Evolutionary conservation across 2,329 filamentous ascomycete species (phyloP), one percentile per base, ranked within the genome.

Genomic region (Gyromitra esculenta): DNA sequence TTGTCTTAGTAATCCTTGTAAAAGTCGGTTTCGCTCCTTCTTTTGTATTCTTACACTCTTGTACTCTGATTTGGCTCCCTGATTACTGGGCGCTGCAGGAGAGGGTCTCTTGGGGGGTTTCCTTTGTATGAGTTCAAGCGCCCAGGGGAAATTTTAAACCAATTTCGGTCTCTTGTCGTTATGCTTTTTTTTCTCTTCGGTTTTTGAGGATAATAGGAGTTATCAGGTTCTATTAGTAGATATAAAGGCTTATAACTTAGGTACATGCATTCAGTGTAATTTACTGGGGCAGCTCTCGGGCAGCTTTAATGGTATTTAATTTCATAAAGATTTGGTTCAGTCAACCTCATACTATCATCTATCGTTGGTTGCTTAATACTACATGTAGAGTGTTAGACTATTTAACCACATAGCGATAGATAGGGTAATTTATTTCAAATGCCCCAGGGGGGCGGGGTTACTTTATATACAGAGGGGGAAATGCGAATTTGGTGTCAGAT

Each of bases 31-130:
- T 59, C 35, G 50, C 50, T 52, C 66, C 57, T 71, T 52, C 41
- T 41, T 59, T 43, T 57, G 54, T 68, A 60, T 54, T 48, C 35
- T 73, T 75, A 39, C 43, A 71, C 35, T 64, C 59, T 54, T 71
- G 50, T 59, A 52, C 70, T 74, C 72, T 64, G 56, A 56, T 70
- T 31, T 71, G 35, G 57, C 41, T 59, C 57, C 48, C 60, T 65
- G 57, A 41, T 65, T 59, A 48, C n/a, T 11, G 7, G 54, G 54
- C 15, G 31, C 54, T n/a, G 21, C 21, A 13, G 31, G 15, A 37
- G 52, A 1, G 18, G 5, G 54, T 9, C 37, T 39, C 54, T 41
- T 70, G 37, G 18, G 54, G 54, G 11, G 31, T 57, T 39, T 37
- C 31, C 5, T 64, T 71, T 75, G 72, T 75, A 71, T 50, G 66